Evolutionary conservation across 169 alveolate species (phyloP).

Genomic region (Ichthyophthirius multifiliis): DNA sequence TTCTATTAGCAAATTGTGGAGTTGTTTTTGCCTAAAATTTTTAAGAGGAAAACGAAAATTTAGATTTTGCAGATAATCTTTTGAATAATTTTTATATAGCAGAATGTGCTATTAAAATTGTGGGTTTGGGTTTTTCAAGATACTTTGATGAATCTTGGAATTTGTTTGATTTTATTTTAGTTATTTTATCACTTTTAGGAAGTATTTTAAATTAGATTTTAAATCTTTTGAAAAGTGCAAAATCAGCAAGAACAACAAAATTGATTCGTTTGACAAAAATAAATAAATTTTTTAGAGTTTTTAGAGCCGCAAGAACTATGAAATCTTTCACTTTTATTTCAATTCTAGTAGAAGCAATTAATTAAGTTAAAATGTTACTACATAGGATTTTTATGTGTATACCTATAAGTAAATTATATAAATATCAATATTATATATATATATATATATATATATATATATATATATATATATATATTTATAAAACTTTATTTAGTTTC

Average conservation of each 20-base stretch:
- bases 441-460: background rate
- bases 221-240: background rate
- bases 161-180: background rate
- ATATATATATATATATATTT: background rate
- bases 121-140: background rate
- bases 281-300: constrained; percentile 3
- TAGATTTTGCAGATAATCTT: background rate
- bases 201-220: background rate
- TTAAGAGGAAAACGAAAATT: too few species aligned
- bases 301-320: constrained; percentile 3
- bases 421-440: background rate
- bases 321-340: background rate
- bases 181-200: background rate
- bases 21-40: background rate
- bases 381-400: constrained; percentile 3
- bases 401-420: background rate
- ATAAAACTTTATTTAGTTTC: background rate
- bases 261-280: background rate
- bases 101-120: background rate
- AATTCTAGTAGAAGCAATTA: background rate
- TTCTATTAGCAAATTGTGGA: background rate
- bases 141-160: constrained; percentile 17
- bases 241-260: constrained; percentile 10
- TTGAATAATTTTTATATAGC: background rate
- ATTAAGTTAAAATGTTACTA: background rate